phyloP scores from a whole-genome alignment of 176 grass and related monocot genomes.

The Cocos nucifera region DNA sequence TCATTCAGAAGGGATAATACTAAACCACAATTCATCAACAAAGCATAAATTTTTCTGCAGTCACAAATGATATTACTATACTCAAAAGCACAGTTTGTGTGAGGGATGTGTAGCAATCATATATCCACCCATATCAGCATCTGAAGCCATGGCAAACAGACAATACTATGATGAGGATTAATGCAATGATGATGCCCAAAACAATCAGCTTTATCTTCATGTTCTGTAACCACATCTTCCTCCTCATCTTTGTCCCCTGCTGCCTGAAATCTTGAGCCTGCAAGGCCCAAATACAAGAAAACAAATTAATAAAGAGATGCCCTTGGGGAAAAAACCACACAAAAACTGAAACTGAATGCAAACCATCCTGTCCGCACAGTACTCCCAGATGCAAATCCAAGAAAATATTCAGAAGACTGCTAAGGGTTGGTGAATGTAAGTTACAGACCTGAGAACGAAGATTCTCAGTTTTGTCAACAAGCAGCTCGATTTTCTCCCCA shows the following conservation, averaged over 20 bases:
- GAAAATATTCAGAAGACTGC: constrained; percentile 23
- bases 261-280: constrained; percentile 82
- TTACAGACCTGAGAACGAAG: constrained; percentile 62
- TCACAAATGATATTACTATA: too few relatives aligned
- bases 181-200: constrained; percentile 49
- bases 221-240: constrained; percentile 88
- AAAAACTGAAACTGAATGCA: too few relatives aligned
- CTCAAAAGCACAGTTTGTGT: too few relatives aligned
- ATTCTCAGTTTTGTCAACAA: constrained; percentile 81
- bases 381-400: too few relatives aligned
- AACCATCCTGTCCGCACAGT: too few relatives aligned
- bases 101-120: too few relatives aligned
- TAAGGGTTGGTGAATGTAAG: constrained; percentile 1
- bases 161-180: constrained; percentile 67
- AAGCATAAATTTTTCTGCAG: too few relatives aligned
- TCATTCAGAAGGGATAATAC: not conserved
- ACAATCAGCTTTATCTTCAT: constrained; percentile 90
- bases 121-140: constrained; percentile 34
- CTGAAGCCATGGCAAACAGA: constrained; percentile 73
- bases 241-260: constrained; percentile 54
- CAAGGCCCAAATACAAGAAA: not conserved
- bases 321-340: too few relatives aligned
- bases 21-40: too few relatives aligned
- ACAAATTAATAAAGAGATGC: too few relatives aligned
- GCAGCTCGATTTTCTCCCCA: constrained; percentile 80